These are phyloP conservation scores for Rutstroemia sp. DNA, from an alignment of 2,329 filamentous ascomycete genomes.

Conservation along the genomic window DNA sequence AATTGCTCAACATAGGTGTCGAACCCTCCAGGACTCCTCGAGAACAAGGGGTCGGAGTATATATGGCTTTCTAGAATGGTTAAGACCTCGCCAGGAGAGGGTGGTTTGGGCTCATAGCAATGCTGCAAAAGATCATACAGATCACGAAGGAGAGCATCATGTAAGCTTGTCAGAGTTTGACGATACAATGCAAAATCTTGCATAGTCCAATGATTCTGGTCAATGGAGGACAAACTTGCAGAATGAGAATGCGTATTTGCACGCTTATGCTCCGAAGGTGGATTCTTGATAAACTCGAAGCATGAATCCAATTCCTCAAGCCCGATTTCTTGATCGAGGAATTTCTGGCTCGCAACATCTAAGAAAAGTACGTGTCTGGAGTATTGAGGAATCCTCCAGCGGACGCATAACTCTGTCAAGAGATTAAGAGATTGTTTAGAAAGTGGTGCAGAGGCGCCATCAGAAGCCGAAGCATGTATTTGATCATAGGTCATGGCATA, in stretches of 20 bases:
- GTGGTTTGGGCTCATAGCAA: conserved; percentile 84
- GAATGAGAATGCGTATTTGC: conserved; percentile 27
- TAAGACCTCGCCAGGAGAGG: conserved; percentile 72
- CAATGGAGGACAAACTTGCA: conserved; percentile 46
- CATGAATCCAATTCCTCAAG: conserved; percentile 76
- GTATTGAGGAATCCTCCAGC: conserved; percentile 84
- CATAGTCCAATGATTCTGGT: conserved; percentile 57
- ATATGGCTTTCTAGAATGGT: conserved; percentile 75
- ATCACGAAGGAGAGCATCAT: conserved; percentile 79
- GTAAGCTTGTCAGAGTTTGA: conserved; percentile 63
- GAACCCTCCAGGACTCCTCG: conserved; percentile 59
- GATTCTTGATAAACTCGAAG: conserved; percentile 74
- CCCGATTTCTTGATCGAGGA: conserved; percentile 71
- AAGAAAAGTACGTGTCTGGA: conserved; percentile 74
- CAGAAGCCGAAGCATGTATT: conserved; percentile 42
- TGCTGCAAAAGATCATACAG: conserved; percentile 81
- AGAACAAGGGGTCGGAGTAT: conserved; percentile 69
- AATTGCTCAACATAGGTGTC: conserved; percentile 67
- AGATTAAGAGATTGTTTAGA: conserved; percentile 77
- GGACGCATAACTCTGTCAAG: conserved; percentile 73
- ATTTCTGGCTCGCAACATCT: conserved; percentile 80
- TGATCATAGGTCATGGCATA: conserved; percentile 64
- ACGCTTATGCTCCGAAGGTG: conserved; percentile 54
- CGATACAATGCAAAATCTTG: conserved; percentile 66
- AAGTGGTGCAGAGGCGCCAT: conserved; percentile 42